Evolutionary conservation across 176 grass and related monocot genomes (phyloP).

Genomic region (Triticum urartu): DNA sequence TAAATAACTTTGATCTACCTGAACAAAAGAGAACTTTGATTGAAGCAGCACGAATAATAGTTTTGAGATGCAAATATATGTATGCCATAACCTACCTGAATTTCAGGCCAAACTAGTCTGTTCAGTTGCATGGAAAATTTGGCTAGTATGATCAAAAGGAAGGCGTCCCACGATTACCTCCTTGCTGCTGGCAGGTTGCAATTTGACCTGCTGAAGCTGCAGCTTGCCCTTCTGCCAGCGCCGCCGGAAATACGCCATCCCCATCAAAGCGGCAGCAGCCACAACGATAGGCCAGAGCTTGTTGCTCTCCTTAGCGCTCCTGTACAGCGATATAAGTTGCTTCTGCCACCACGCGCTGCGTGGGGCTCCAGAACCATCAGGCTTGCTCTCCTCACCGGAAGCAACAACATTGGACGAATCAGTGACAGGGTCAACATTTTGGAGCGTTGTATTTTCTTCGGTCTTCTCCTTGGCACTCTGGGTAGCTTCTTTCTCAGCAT

Average conservation of each 20-base stretch:
- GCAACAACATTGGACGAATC: constrained; percentile 21
- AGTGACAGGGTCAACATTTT: neutral
- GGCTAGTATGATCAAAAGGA: neutral
- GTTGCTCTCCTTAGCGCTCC: constrained; percentile 57
- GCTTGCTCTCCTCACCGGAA: constrained; percentile 30
- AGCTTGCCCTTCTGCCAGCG: constrained; percentile 25
- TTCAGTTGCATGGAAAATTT: neutral
- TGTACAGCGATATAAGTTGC: constrained; percentile 53
- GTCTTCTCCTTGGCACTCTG: constrained; percentile 1
- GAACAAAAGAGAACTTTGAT: neutral
- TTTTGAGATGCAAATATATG: neutral
- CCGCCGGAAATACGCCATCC: constrained; percentile 62
- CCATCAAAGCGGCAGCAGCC: constrained; percentile 58
- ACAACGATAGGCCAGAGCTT: constrained; percentile 68
- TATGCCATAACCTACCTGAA: neutral
- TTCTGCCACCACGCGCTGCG: constrained; percentile 54
- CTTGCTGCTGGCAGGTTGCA: constrained; percentile 38
- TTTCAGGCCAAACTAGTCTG: neutral
- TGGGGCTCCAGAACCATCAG: constrained; percentile 31
- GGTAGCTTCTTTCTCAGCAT: constrained; percentile 27
- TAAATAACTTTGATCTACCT: neutral
- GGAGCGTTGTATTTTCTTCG: neutral
- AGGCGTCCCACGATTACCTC: constrained; percentile 33
- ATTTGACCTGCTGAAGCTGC: constrained; percentile 45
- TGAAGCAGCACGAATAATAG: too few species aligned